Base-by-base conservation (phyloP, 441 rosid genomes). In the Raphanus hybrid region DNA sequence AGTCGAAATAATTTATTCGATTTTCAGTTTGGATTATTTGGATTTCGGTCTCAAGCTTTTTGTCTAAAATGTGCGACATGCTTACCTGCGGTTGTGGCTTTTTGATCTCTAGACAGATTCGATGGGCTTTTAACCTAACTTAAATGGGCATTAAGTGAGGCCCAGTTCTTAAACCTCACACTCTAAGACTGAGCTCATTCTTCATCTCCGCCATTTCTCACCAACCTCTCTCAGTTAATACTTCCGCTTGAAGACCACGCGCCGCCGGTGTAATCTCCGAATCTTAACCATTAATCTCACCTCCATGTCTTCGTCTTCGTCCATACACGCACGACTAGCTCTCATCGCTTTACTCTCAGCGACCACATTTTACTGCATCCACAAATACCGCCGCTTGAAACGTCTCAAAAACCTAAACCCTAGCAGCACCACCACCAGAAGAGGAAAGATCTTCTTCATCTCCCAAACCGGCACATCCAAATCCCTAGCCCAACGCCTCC, bases 401-500 rank as follows among this genome's bases (percentile, higher is more conserved):
- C 81, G 65, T 69, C 80, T 85, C 39, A 75, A 64, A 76, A 75
- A 12, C 14, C 12, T 71, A 76, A 83, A 83, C 79, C 78, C 85
- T 75, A 85, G 48, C 69, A 80, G 5, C 29, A 15, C 1, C 52
- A 45, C 43, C 9, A 34, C 0, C 39, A 29, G 54, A 48, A 84
- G 74, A 67, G 94, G 90, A 1, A 92, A 92, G 83, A 84, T 93
- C 70, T 86, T 95, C 76, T 89, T 89, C 83, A 74, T 92, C 67
- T 87, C 97, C 26, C 88, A 91, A 85, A 91, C 99, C 14, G 96
- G 98, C 11, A 91, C 95, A 29, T 87, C 94, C 32, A 88, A 82
- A 81, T 32, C 86, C 77, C 77, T 95, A 70, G 97, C 98, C n/a
- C 72, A 78, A 14, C 91, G 90, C 45, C 92, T 92, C 16, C 85